Conservation (phyloP, 805 yeast genomes). For the Nakazawaea wickerhamii region DNA sequence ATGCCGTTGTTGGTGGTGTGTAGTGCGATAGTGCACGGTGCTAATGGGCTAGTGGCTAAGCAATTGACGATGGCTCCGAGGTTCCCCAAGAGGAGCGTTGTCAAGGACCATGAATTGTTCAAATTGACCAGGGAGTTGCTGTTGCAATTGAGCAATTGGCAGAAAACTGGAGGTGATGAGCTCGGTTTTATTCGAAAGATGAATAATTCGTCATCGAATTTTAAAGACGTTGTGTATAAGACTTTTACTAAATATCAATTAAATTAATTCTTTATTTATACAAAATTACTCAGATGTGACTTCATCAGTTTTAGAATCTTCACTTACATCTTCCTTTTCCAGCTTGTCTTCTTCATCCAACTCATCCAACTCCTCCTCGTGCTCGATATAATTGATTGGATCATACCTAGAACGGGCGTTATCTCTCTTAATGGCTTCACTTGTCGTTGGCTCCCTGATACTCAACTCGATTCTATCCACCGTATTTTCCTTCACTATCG, state of each 20-base stretch:
- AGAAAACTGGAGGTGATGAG: background rate
- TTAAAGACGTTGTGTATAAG: background rate
- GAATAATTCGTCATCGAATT: background rate
- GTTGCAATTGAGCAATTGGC: background rate
- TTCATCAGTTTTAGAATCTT: constrained; percentile 2
- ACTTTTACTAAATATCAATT: background rate
- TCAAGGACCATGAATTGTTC: constrained; percentile 14
- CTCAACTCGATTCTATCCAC: constrained; percentile 56
- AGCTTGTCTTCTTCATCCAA: constrained; percentile 25
- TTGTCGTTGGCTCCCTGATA: constrained; percentile 67
- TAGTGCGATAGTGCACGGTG: constrained; percentile 20
- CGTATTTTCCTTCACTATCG: constrained; percentile 50
- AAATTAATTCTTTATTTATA: background rate
- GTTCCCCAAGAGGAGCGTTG: constrained; percentile 16
- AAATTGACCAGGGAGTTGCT: background rate
- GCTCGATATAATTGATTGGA: constrained; percentile 72
- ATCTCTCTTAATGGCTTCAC: constrained; percentile 66
- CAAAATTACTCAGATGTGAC: background rate
- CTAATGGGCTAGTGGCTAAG: constrained; percentile 16
- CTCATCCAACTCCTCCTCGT: constrained; percentile 44
- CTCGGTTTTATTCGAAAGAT: background rate
- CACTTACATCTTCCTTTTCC: background rate
- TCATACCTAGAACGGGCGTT: constrained; percentile 62
- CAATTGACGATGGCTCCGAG: constrained; percentile 18
- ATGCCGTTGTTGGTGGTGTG: constrained; percentile 16